Conservation (phyloP, 345 rosid species). For the Syzygium aqueum region DNA sequence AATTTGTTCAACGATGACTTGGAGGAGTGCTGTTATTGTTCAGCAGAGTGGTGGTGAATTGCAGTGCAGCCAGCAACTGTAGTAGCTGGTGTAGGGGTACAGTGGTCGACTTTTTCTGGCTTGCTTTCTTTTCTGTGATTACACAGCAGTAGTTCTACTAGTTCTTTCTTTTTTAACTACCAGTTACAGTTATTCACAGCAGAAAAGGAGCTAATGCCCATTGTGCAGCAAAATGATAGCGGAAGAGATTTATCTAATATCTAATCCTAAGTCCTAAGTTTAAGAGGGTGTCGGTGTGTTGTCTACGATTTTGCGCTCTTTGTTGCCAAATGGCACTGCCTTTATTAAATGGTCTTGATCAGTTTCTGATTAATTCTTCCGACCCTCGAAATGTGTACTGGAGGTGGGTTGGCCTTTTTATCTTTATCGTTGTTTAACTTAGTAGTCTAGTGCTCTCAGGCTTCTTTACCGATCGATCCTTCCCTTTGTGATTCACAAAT, state of each 20-base stretch:
- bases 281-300: neutral
- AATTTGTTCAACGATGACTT: neutral
- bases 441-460: constrained; percentile 26
- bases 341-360: neutral
- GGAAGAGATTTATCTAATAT: neutral
- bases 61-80: neutral
- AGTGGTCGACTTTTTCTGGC: neutral
- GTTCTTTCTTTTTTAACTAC: neutral
- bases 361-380: neutral
- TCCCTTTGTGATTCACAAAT: constrained; percentile 57
- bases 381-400: neutral
- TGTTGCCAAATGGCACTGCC: neutral
- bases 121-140: neutral
- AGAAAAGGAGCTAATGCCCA: neutral
- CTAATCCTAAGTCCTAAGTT: neutral
- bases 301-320: neutral
- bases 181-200: neutral
- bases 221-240: neutral
- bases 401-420: neutral
- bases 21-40: neutral
- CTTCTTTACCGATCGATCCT: constrained; percentile 45
- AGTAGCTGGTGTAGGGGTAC: neutral
- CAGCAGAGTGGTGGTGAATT: neutral
- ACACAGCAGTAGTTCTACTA: neutral
- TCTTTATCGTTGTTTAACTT: neutral